These are phyloP conservation scores for Alternaria sp. DNA, from an alignment of 2,329 filamentous ascomycete species.

Conservation along the genomic window DNA sequence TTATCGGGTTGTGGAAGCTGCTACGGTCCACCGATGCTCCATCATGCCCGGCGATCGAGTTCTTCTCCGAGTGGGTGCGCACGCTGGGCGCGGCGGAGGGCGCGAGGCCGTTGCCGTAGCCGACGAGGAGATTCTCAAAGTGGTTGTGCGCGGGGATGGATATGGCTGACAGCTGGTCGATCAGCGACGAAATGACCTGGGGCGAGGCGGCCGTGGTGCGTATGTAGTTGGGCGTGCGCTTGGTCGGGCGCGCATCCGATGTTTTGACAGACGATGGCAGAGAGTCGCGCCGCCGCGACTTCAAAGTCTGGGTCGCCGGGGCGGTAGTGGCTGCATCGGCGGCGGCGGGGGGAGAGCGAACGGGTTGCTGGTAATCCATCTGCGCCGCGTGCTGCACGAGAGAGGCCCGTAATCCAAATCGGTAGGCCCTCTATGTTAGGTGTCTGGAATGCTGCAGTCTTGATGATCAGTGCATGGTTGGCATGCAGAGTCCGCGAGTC, in stretches of 20 bases:
- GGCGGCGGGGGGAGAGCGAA: constrained; percentile 3
- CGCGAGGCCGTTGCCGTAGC: constrained; percentile 42
- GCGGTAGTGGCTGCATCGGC: neutral
- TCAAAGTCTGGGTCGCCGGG: constrained; percentile 27
- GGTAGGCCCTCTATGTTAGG: constrained; percentile 5
- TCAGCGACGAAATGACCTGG: constrained; percentile 71
- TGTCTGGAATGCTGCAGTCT: constrained; percentile 5
- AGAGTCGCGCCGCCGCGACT: constrained; percentile 38
- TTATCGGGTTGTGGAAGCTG: constrained; percentile 62
- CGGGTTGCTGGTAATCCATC: constrained; percentile 11
- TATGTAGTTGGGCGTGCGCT: constrained; percentile 44
- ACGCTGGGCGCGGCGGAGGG: constrained; percentile 24
- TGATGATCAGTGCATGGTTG: constrained; percentile 11
- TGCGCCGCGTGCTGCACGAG: constrained; percentile 1
- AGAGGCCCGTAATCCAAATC: constrained; percentile 1
- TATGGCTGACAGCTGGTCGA: constrained; percentile 66
- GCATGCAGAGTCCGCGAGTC: constrained; percentile 5
- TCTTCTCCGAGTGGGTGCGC: constrained; percentile 32
- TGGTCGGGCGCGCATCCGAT: constrained; percentile 25
- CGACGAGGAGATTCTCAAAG: constrained; percentile 63
- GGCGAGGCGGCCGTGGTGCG: constrained; percentile 59
- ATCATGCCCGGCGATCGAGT: constrained; percentile 28
- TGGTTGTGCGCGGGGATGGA: constrained; percentile 70
- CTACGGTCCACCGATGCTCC: constrained; percentile 76
- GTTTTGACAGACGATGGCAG: constrained; percentile 29